These are phyloP conservation scores for Yarrowia bubula DNA, from an alignment of 805 yeast genomes.

Conservation along the genomic window DNA sequence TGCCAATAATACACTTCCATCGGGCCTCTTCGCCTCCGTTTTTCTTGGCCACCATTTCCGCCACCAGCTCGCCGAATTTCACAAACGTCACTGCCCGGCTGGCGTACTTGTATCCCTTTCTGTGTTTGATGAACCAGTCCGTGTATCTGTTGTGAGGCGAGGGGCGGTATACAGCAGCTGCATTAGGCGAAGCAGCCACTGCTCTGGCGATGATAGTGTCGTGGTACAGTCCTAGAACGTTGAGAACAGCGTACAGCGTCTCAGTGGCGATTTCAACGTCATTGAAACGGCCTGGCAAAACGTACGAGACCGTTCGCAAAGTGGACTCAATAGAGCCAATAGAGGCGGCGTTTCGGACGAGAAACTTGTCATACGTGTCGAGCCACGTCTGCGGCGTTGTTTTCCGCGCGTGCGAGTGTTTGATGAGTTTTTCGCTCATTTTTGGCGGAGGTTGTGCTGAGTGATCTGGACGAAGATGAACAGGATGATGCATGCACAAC, in stretches of 20 bases:
- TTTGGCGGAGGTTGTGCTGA: neutral
- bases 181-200: constrained; percentile 32
- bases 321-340: constrained; percentile 42
- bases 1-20: constrained; percentile 37
- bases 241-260: constrained; percentile 38
- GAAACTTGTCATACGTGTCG: constrained; percentile 37
- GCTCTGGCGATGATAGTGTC: constrained; percentile 41
- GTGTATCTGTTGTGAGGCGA: constrained; percentile 38
- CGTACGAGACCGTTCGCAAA: constrained; percentile 39
- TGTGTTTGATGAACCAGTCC: constrained; percentile 29
- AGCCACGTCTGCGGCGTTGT: constrained; percentile 33
- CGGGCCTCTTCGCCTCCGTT: constrained; percentile 35
- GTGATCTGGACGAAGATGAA: neutral
- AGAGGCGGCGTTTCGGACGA: constrained; percentile 41
- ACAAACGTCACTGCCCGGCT: constrained; percentile 38
- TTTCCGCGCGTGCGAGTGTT: neutral
- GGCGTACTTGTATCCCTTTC: constrained; percentile 34
- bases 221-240: constrained; percentile 42
- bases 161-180: constrained; percentile 30
- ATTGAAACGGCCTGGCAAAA: constrained; percentile 43
- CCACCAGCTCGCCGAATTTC: constrained; percentile 40
- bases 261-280: constrained; percentile 43
- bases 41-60: constrained; percentile 41
- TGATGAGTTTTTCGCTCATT: neutral
- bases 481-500: neutral